A percentile compares a stretch with the other conserved stretches of the same genome.
Evolutionary conservation across 192 early-diverging fungal genomes (phyloP).

Genomic region (Phycomyces nitens): DNA sequence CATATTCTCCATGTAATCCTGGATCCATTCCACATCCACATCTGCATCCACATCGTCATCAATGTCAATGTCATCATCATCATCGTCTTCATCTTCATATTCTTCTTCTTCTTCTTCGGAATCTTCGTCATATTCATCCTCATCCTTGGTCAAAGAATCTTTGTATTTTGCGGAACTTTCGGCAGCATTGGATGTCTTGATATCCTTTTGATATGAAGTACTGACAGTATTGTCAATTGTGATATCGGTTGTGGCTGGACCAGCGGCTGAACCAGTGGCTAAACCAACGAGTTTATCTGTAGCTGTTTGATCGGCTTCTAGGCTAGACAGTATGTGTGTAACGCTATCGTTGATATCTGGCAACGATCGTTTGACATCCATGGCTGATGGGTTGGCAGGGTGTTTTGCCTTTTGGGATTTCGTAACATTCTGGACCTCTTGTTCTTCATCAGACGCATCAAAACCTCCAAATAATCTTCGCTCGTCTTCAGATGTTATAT

Average conservation of each 20-base stretch:
- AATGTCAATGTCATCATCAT: background rate
- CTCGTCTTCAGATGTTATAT: background rate
- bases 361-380: background rate
- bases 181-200: conserved; percentile 1
- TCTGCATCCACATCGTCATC: conserved; percentile 14
- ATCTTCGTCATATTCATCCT: background rate
- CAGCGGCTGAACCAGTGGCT: no score
- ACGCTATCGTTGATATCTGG: conserved; percentile 7
- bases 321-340: no score
- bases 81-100: background rate
- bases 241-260: no score
- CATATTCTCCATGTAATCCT: conserved; percentile 31
- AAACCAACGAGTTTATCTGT: no score
- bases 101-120: background rate
- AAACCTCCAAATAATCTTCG: background rate
- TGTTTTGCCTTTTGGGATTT: background rate
- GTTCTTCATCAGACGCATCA: background rate
- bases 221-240: no score
- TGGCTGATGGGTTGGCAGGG: background rate
- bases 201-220: no score
- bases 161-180: no score
- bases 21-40: conserved; percentile 21
- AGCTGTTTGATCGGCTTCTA: no score
- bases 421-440: no score
- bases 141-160: background rate